A percentile compares a stretch with the other conserved stretches of the same genome.
phyloP scores from a whole-genome alignment of 108 stramenopile species.

The Nitzschia sp. region DNA sequence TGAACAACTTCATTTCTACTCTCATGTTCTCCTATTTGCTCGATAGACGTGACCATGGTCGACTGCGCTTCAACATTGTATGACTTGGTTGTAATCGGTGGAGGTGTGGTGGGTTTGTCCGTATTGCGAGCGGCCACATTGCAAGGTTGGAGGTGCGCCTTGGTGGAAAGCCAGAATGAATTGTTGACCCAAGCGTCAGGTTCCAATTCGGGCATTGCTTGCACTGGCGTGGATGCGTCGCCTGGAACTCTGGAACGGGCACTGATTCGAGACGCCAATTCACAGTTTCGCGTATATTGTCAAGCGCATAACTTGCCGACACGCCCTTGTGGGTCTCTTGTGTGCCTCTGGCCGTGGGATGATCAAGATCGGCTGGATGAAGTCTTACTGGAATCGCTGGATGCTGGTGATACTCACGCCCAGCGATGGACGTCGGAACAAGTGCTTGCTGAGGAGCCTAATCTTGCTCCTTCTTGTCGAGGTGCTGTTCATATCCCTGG shows the following conservation, averaged over 20 bases:
- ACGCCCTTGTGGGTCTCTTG: slow-evolving; percentile 67
- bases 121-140: slow-evolving; percentile 63
- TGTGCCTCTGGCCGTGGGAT: slow-evolving; percentile 75
- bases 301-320: slow-evolving; percentile 54
- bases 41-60: neutral
- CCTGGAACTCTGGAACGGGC: slow-evolving; percentile 74
- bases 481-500: slow-evolving; percentile 79
- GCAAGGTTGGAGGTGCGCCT: slow-evolving; percentile 49
- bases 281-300: slow-evolving; percentile 56
- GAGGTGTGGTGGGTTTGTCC: slow-evolving; percentile 78
- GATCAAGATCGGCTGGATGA: slow-evolving; percentile 25
- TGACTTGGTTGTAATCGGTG: slow-evolving; percentile 78
- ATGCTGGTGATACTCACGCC: slow-evolving; percentile 80
- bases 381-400: slow-evolving; percentile 61
- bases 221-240: slow-evolving; percentile 81
- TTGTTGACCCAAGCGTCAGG: slow-evolving; percentile 57
- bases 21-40: too few species aligned
- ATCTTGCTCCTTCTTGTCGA: slow-evolving; percentile 34
- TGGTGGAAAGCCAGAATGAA: slow-evolving; percentile 63
- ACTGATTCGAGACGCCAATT: slow-evolving; percentile 68
- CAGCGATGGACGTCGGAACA: slow-evolving; percentile 28
- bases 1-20: too few species aligned
- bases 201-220: slow-evolving; percentile 72
- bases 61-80: neutral
- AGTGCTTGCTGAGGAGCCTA: slow-evolving; percentile 53